phyloP scores from a whole-genome alignment of 2,329 filamentous ascomycete species.

The Ophioceras dolichostomum region DNA sequence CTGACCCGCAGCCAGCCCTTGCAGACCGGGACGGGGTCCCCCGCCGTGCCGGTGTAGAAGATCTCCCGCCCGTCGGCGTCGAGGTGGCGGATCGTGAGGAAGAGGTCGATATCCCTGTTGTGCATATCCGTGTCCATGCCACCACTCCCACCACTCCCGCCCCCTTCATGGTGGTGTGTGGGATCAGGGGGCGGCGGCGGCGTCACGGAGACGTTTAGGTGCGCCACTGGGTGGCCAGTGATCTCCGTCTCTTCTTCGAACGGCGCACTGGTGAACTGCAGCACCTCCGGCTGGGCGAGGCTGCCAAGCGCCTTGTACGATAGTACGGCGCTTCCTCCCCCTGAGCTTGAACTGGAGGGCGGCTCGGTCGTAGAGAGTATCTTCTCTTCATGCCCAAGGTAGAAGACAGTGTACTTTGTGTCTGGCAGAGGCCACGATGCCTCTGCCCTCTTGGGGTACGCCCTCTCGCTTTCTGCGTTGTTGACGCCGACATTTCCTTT shows the following conservation, averaged over 20 bases:
- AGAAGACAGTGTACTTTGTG: slow-evolving; percentile 51
- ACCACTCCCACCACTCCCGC: too few species aligned
- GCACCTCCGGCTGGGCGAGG: slow-evolving; percentile 28
- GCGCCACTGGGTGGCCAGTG: slow-evolving; percentile 54
- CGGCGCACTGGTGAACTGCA: slow-evolving; percentile 44
- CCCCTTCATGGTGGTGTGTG: too few species aligned
- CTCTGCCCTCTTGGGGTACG: slow-evolving; percentile 42
- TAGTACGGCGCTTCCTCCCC: too few species aligned
- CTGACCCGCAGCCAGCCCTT: slow-evolving; percentile 53
- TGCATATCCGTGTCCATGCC: too few species aligned
- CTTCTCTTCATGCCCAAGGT: slow-evolving; percentile 23
- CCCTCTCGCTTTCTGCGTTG: slow-evolving; percentile 45
- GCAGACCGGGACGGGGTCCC: slow-evolving; percentile 47
- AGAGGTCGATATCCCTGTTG: slow-evolving; percentile 50
- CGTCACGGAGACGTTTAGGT: slow-evolving; percentile 51
- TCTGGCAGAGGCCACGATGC: slow-evolving; percentile 54
- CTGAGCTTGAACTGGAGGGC: slow-evolving; percentile 7
- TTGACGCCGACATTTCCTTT: slow-evolving; percentile 59
- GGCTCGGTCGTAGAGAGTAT: slow-evolving; percentile 16
- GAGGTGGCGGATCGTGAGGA: slow-evolving; percentile 49
- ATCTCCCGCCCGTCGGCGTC: slow-evolving; percentile 41
- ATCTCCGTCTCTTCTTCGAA: slow-evolving; percentile 56
- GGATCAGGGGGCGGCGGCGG: too few species aligned
- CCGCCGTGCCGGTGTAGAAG: slow-evolving; percentile 52
- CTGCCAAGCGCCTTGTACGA: slow-evolving; percentile 48